Base-by-base conservation (phyloP, 768 basidiomycete genomes). In the Trametes cingulata region DNA sequence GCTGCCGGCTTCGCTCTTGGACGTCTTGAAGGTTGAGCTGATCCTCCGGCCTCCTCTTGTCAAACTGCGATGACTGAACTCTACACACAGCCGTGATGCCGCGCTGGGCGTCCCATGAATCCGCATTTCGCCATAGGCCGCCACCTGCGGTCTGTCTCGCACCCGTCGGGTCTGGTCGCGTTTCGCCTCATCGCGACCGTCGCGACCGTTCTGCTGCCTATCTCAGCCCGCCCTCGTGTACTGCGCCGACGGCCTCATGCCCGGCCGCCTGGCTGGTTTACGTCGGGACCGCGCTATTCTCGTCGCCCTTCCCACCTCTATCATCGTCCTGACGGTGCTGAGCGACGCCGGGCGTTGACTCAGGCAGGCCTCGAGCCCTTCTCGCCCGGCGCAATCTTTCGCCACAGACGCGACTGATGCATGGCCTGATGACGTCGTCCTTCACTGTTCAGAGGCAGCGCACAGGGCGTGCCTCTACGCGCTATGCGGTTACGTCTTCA, bases 401-500 rank as follows among this genome's bases (percentile, higher is more conserved):
- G 15, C 49, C 6, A 39, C 17, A 15, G n/a, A 33, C n/a, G n/a
- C 39, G 39, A 40, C 39, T n/a, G 39, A 40, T 40, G 14, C 14
- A 24, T 25, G 24, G 45, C 29, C 15, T 17, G 33, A 56, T 42
- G 56, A 57, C 47, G 56, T 41, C 27, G 46, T 20, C 39, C 39
- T 49, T n/a, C n/a, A n/a, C n/a, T n/a, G n/a, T n/a, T n/a, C 39
- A 27, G 39, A 56, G 49, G 35, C 20, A 4, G 29, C 29, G 50
- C 33, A 29, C 19, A 19, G 33, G 17, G 20, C 35, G 36, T 25
- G 54, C 22, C 27, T 12, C n/a, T 24, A 8, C 20, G 24, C n/a
- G 41, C 8, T 55, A 46, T 25, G 36, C 36, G 45, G 35, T 56
- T 56, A 56, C 55, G 55, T 56, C 37, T 56, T 48, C 22, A 22